A percentile compares a stretch with the other conserved stretches of the same genome.
Evolutionary conservation across 176 grass and related monocot genomes (phyloP).

Genomic region (Calamus simplicifolius): DNA sequence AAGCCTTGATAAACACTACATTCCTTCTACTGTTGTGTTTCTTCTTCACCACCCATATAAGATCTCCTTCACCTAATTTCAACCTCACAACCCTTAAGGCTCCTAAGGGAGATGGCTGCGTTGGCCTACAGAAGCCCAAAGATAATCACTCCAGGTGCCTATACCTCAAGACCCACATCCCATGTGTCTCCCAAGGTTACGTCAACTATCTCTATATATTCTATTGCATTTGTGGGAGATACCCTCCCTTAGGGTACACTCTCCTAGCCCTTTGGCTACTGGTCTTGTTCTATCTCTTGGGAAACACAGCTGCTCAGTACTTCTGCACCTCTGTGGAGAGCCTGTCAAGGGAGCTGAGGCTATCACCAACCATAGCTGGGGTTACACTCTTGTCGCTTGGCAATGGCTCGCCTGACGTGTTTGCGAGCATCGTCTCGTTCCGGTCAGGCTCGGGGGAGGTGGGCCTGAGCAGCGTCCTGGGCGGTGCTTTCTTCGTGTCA

Average conservation of each 20-base stretch:
- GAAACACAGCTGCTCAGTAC: conserved; percentile 10
- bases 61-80: conserved; percentile 2
- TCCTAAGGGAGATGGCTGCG: conserved; percentile 3
- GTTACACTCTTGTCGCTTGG: no score
- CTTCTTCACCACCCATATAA: conserved; percentile 10
- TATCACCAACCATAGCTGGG: not conserved
- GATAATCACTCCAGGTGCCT: conserved; percentile 1
- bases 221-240: conserved; percentile 1
- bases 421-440: no score
- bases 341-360: conserved; percentile 11
- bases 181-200: conserved; percentile 12
- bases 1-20: conserved; percentile 27
- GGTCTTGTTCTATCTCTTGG: conserved; percentile 6
- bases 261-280: conserved; percentile 2
- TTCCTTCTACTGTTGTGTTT: conserved; percentile 28
- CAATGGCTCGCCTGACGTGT: no score
- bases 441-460: no score
- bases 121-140: not conserved
- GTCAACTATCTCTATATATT: conserved; percentile 9
- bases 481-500: not conserved
- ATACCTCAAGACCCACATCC: conserved; percentile 2
- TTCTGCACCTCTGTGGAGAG: conserved; percentile 15
- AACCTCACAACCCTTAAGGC: not conserved
- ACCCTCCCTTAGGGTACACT: conserved; percentile 1
- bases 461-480: not conserved